Base-by-base conservation (phyloP, 2,329 filamentous ascomycete species). In the Westerdykella aurantiaca region DNA sequence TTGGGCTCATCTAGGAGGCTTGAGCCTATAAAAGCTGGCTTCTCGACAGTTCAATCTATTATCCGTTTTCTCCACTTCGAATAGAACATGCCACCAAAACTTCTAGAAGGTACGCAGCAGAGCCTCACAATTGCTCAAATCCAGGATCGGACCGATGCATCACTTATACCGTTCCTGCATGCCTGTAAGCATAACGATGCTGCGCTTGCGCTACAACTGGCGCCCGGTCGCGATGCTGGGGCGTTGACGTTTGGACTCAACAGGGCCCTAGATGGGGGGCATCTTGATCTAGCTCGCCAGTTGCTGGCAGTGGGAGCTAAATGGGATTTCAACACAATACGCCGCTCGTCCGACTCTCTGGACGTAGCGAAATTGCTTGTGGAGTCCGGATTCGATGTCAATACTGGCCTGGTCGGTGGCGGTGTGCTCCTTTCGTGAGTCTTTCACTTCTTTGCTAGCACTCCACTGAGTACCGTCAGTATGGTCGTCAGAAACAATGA, bases 311-410 rank as follows among this genome's bases (percentile, higher is more conserved):
- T 5, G 6, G 41, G 44, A 7, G 37, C 34, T 10, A 43, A 37
- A 22, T 47, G 37, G 41, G 44, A 47, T 17, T 11, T 17, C 22
- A 9, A 29, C 7, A 29, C 25, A 29, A 7, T 29, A 29, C 4
- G 25, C 7, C 25, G 3, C 9, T 38, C 34, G 13, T 41, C 39
- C 14, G 35, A 37, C 2, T 39, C 38, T 2, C 16, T 48, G 10
- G 34, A 34, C 17, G 43, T 25, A 42, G 31, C 45, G n/a, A 44
- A 42, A 21, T 14, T 45, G 11, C 43, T 48, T 3, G 31, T 48
- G 25, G 42, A 45, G 2, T 42, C 11, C 17, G 46, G 46, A 2
- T 48, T 45, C 31, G 17, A 45, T 14, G 39, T 48, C 12, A 48
- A 48, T 18, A 29, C 25, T 29, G 29, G 18, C 4, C 12, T 39